Evolutionary conservation across 2,329 filamentous ascomycete species (phyloP), one percentile per base, ranked within the genome.

Genomic region (Pseudocercospora ulei): DNA sequence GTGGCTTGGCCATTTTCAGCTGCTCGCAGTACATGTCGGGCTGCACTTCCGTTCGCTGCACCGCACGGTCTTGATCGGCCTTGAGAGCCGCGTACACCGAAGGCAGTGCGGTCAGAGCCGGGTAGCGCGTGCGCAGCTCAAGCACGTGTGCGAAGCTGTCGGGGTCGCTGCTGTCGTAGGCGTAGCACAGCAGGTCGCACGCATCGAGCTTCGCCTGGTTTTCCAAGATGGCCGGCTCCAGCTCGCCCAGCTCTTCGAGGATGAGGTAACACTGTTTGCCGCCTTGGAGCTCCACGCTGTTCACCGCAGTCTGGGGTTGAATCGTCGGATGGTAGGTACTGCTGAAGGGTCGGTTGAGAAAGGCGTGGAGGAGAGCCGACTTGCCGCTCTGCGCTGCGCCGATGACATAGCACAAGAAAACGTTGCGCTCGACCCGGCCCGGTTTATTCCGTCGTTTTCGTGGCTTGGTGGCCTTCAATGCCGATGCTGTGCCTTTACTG

Each of bases 201-300:
- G 86, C 79, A 55, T 94, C 85, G 8, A 98, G 71, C 62, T 92
- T 94, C 28, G 78, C 75, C 56, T 80, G 78, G 57, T 98, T 98
- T 40, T 96, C 90, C 2, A 98, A 69, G 38, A 96, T 86, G 7
- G 90, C 90, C 0, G 85, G 82, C 61, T 96, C 90, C n/a, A 94
- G 70, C 62, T 96, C 86, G 20, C 90, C 90, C 1, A 96, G 78
- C 62, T 98, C 90, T 56, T 94, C 84, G 14, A 96, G 70, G 43
- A 98, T 96, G 20, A 98, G 71, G 58, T 98, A 96, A 61, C 87
- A 93, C 63, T 98, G 90, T 60, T 93, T 94, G 35, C 90, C 90
- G 6, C 90, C 90, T 29, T 85, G 86, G 1, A 98, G 73, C 59
- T 98, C 90, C 11, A 98, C 90, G 41, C 84, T 94, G 60, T 98